Evolutionary conservation across 495 filamentous ascomycete genomes (phyloP).

Genomic region (Trichoderma gamsii): DNA sequence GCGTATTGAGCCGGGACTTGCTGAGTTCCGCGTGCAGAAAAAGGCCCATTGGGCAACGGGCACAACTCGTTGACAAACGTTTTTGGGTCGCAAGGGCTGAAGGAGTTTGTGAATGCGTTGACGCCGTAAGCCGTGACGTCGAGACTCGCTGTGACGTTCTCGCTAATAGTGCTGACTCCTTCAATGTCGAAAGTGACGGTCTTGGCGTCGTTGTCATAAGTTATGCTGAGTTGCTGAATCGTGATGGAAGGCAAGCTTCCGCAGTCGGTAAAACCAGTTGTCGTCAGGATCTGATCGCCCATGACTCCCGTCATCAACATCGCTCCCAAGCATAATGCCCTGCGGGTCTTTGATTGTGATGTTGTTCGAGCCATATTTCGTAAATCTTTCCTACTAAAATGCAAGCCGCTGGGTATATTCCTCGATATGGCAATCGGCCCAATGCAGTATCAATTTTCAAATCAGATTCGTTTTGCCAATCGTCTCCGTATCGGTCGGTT

Average conservation of each 20-base stretch:
- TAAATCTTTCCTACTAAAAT: background rate
- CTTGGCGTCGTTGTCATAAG: slow-evolving; percentile 68
- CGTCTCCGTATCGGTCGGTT: slow-evolving; percentile 6
- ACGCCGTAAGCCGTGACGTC: slow-evolving; percentile 82
- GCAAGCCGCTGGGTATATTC: background rate
- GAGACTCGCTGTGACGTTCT: slow-evolving; percentile 77
- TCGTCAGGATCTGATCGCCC: slow-evolving; percentile 69
- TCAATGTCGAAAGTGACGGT: slow-evolving; percentile 75
- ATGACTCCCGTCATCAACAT: slow-evolving; percentile 34
- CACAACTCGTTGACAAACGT: slow-evolving; percentile 70
- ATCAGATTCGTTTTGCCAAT: slow-evolving; percentile 5
- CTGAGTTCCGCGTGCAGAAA: slow-evolving; percentile 64
- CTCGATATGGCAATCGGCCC: background rate
- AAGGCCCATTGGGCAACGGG: slow-evolving; percentile 75
- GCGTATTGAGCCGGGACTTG: slow-evolving; percentile 63
- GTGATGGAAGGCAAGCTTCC: slow-evolving; percentile 57
- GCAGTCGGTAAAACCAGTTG: slow-evolving; percentile 74
- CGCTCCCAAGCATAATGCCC: slow-evolving; percentile 30
- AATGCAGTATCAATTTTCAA: background rate
- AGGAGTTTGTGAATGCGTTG: slow-evolving; percentile 68
- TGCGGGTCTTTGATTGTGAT: slow-evolving; percentile 21
- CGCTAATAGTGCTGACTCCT: slow-evolving; percentile 63
- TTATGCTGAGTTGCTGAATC: slow-evolving; percentile 68
- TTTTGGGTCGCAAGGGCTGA: slow-evolving; percentile 69
- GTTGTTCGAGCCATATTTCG: slow-evolving; percentile 13